Percentiles rank a stretch among this genome's conserved stretches.
These are phyloP conservation scores for Aspergillus hancockii DNA, from an alignment of 495 filamentous ascomycete genomes.

Conservation along the genomic window DNA sequence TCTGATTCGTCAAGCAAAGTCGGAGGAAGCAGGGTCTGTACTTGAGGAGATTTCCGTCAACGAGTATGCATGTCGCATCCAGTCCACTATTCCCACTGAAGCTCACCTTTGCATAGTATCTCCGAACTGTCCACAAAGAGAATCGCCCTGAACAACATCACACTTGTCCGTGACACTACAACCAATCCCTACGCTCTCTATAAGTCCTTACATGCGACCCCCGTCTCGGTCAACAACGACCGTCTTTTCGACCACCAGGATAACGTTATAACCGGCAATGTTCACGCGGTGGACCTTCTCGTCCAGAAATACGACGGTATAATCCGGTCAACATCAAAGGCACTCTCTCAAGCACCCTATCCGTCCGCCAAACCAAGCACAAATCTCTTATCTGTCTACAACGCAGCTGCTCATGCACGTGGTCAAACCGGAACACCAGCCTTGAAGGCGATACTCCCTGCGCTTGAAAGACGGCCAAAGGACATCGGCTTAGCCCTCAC, in stretches of 20 bases:
- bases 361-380: slow-evolving; percentile 57
- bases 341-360: slow-evolving; percentile 53
- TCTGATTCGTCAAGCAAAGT: slow-evolving; percentile 68
- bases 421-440: slow-evolving; percentile 65
- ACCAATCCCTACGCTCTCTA: slow-evolving; percentile 80
- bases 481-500: slow-evolving; percentile 85
- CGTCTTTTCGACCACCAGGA: slow-evolving; percentile 77
- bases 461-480: slow-evolving; percentile 74
- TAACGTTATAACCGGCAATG: slow-evolving; percentile 66
- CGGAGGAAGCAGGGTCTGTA: slow-evolving; percentile 69
- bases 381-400: slow-evolving; percentile 71
- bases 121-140: slow-evolving; percentile 73
- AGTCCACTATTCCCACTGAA: not conserved
- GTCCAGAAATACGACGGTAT: slow-evolving; percentile 77
- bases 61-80: slow-evolving; percentile 50
- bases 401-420: slow-evolving; percentile 74
- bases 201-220: slow-evolving; percentile 61
- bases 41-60: slow-evolving; percentile 62
- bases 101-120: slow-evolving; percentile 55
- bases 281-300: slow-evolving; percentile 71
- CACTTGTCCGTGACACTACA: slow-evolving; percentile 56
- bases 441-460: slow-evolving; percentile 69
- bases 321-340: slow-evolving; percentile 61
- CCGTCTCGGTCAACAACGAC: slow-evolving; percentile 61
- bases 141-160: slow-evolving; percentile 77